phyloP scores from a whole-genome alignment of 2,329 filamentous ascomycete species.

The Ascochyta koolunga region DNA sequence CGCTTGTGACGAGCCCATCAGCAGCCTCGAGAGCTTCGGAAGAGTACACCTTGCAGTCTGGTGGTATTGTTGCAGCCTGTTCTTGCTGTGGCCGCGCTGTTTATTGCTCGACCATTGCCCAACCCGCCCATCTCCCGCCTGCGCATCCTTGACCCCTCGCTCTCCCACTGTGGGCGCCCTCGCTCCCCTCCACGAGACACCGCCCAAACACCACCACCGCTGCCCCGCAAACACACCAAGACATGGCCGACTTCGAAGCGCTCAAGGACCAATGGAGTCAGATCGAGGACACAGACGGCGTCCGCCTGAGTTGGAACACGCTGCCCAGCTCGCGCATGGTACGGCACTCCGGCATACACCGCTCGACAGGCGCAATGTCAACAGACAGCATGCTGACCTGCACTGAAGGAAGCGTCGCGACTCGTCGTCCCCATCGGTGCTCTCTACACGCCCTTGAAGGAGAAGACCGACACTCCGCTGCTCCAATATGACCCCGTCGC shows the following conservation, averaged over 20 bases:
- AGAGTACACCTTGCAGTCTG: slow-evolving; percentile 30
- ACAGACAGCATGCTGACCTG: slow-evolving; percentile 33
- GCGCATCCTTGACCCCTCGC: slow-evolving; percentile 33
- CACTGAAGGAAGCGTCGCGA: slow-evolving; percentile 80
- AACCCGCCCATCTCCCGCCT: slow-evolving; percentile 9
- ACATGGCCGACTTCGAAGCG: slow-evolving; percentile 84
- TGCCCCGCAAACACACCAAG: slow-evolving; percentile 33
- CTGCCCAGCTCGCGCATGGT: slow-evolving; percentile 97
- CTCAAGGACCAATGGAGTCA: slow-evolving; percentile 97
- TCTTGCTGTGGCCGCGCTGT: slow-evolving; percentile 20
- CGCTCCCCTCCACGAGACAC: slow-evolving; percentile 36
- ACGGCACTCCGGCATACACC: slow-evolving; percentile 17
- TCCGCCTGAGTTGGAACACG: slow-evolving; percentile 97
- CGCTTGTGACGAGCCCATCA: slow-evolving; percentile 24
- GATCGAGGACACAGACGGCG: slow-evolving; percentile 93
- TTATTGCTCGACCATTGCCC: slow-evolving; percentile 10
- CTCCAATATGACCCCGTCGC: slow-evolving; percentile 96
- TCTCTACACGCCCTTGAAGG: slow-evolving; percentile 93
- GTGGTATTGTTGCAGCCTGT: slow-evolving; percentile 33
- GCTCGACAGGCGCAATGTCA: slow-evolving; percentile 11
- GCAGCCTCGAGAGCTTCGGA: slow-evolving; percentile 24
- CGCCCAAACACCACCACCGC: slow-evolving; percentile 18
- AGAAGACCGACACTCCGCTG: slow-evolving; percentile 86
- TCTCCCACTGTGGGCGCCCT: slow-evolving; percentile 40
- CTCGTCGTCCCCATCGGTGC: slow-evolving; percentile 96